These are phyloP conservation scores for Zymoseptoria pseudotritici DNA, from an alignment of 2,329 filamentous ascomycete species.

Conservation along the genomic window DNA sequence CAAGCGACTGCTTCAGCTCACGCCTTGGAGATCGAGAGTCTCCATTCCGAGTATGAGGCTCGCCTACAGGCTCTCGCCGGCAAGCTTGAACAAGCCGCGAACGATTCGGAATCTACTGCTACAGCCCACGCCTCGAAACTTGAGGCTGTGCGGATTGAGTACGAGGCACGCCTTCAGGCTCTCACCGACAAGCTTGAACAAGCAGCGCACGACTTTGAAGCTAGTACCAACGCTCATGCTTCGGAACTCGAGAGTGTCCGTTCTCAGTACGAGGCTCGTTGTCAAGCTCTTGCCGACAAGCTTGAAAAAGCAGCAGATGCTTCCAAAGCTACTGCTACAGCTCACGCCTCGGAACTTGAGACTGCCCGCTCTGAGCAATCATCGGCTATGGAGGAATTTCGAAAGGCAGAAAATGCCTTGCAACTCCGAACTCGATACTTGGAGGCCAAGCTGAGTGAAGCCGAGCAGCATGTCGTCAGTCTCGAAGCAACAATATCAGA, in stretches of 20 bases:
- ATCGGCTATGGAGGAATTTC: not conserved
- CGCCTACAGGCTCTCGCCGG: not conserved
- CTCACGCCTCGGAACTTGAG: not conserved
- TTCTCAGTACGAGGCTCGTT: not conserved
- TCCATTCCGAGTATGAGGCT: conserved; percentile 2
- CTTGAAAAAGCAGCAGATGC: not conserved
- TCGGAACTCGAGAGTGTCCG: not conserved
- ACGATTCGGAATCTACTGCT: conserved; percentile 3
- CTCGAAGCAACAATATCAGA: not conserved
- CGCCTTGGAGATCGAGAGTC: conserved; percentile 2
- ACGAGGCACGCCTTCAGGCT: not conserved
- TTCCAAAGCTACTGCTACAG: not conserved
- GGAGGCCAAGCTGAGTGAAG: conserved; percentile 1
- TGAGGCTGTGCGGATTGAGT: not conserved
- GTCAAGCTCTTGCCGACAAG: conserved; percentile 1
- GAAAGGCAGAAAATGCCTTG: not conserved
- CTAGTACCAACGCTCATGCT: not conserved
- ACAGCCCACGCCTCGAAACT: not conserved
- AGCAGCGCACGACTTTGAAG: conserved; percentile 4
- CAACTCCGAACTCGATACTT: not conserved
- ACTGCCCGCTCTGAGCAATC: not conserved
- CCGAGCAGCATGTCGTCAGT: not conserved
- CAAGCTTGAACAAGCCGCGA: not conserved
- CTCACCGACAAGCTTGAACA: conserved; percentile 2
- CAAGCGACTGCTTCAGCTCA: conserved; percentile 1